A percentile compares a stretch with the other conserved stretches of the same genome.
These are phyloP conservation scores for Theileria sp. DNA, from an alignment of 169 alveolate species.

Conservation along the genomic window DNA sequence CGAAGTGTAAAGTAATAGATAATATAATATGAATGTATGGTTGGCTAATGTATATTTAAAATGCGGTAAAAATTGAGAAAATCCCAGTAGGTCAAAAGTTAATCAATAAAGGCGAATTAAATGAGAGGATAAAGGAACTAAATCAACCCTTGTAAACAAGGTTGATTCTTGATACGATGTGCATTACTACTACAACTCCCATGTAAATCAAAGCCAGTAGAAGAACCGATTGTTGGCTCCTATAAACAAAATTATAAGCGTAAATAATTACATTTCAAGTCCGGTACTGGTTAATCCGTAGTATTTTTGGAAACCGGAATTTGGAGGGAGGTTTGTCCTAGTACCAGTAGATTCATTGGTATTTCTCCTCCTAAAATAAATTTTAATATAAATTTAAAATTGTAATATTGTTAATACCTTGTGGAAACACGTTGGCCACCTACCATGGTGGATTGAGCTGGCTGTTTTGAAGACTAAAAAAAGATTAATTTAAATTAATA, in stretches of 20 bases:
- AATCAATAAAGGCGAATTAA: not conserved
- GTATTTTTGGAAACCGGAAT: conserved; percentile 63
- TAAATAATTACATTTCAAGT: conserved; percentile 42
- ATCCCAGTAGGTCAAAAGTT: not conserved
- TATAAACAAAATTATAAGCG: not conserved
- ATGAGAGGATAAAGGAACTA: not conserved
- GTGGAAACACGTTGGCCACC: conserved; percentile 66
- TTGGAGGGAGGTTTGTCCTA: conserved; percentile 58
- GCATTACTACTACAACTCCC: conserved; percentile 79
- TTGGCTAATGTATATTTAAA: not conserved
- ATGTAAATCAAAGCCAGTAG: conserved; percentile 69
- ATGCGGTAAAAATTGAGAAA: not conserved
- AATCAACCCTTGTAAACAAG: conserved; percentile 7
- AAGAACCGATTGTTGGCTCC: conserved; percentile 78
- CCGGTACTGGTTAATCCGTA: conserved; percentile 61
- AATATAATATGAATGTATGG: not conserved
- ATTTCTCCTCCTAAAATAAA: conserved; percentile 35
- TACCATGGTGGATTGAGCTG: conserved; percentile 58
- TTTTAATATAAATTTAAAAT: not conserved
- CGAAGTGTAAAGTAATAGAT: not conserved
- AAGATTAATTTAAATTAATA: not conserved
- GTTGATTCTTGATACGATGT: conserved; percentile 70
- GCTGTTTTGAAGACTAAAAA: conserved; percentile 31
- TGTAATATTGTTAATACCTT: conserved; percentile 5
- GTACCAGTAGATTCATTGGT: conserved; percentile 40